Conservation (phyloP, 2,329 filamentous ascomycete species). For the Colletotrichum kahawae region DNA sequence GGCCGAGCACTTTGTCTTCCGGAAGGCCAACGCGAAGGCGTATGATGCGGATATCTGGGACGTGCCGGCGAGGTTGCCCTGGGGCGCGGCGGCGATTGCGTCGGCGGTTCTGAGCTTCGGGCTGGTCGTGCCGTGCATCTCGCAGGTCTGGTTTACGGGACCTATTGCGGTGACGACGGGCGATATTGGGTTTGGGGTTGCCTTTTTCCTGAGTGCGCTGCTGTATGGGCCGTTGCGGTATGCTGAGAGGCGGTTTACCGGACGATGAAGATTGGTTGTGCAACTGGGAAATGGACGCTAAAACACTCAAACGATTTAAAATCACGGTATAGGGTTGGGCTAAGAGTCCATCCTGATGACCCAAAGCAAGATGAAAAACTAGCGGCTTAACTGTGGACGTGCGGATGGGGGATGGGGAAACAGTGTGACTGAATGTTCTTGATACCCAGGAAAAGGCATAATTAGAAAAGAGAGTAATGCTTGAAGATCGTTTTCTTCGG, state of each 20-base stretch:
- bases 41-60: constrained; percentile 52
- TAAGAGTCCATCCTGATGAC: neutral
- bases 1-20: constrained; percentile 48
- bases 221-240: constrained; percentile 53
- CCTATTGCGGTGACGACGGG: constrained; percentile 65
- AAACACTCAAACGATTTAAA: neutral
- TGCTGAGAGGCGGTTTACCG: constrained; percentile 42
- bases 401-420: neutral
- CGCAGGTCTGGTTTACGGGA: constrained; percentile 65
- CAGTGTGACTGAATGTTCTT: neutral
- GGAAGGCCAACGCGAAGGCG: constrained; percentile 41
- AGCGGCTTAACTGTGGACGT: neutral
- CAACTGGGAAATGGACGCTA: neutral
- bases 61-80: constrained; percentile 42
- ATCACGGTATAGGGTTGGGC: neutral
- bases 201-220: constrained; percentile 55
- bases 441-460: neutral
- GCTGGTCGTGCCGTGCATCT: constrained; percentile 63
- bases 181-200: constrained; percentile 71
- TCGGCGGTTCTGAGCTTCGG: constrained; percentile 47
- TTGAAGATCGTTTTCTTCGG: neutral
- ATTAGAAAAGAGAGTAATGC: neutral
- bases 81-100: constrained; percentile 45
- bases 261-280: neutral
- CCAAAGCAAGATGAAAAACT: fast-evolving